Conservation (phyloP, 768 basidiomycete genomes). For the Kwoniella mangroviensis region DNA sequence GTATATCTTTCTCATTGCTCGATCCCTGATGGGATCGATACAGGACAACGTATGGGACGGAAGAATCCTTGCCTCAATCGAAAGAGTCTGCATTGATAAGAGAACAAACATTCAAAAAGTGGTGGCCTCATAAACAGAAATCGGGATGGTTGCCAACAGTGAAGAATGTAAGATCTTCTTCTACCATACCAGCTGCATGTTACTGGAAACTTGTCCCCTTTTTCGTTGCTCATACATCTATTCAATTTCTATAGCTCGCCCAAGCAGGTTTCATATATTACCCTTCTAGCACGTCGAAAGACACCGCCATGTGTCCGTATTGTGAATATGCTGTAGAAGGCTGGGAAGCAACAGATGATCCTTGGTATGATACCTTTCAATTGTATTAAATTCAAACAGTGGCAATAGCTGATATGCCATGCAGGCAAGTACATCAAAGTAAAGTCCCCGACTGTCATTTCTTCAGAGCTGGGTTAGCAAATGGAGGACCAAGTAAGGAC, state of each 20-base stretch:
- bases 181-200: constrained; percentile 11
- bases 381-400: too few relatives aligned
- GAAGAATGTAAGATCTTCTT: constrained; percentile 43
- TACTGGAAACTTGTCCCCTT: neutral
- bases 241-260: constrained; percentile 69
- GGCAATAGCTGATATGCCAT: constrained; percentile 3
- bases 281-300: constrained; percentile 70
- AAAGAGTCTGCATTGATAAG: constrained; percentile 31
- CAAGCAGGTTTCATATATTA: constrained; percentile 84
- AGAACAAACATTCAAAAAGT: constrained; percentile 45
- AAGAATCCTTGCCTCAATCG: constrained; percentile 44
- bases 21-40: neutral
- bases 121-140: constrained; percentile 57
- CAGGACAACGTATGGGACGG: constrained; percentile 25
- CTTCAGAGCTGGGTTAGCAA: constrained; percentile 49
- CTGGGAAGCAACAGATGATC: constrained; percentile 87
- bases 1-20: neutral
- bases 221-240: neutral
- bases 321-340: constrained; percentile 78
- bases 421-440: constrained; percentile 70
- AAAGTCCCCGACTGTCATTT: constrained; percentile 67
- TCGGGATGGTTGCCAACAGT: constrained; percentile 51
- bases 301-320: constrained; percentile 83
- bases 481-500: neutral
- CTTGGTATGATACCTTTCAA: constrained; percentile 65